Evolutionary conservation across 257 asterid species (phyloP).

Genomic region (Solanum commersonii): DNA sequence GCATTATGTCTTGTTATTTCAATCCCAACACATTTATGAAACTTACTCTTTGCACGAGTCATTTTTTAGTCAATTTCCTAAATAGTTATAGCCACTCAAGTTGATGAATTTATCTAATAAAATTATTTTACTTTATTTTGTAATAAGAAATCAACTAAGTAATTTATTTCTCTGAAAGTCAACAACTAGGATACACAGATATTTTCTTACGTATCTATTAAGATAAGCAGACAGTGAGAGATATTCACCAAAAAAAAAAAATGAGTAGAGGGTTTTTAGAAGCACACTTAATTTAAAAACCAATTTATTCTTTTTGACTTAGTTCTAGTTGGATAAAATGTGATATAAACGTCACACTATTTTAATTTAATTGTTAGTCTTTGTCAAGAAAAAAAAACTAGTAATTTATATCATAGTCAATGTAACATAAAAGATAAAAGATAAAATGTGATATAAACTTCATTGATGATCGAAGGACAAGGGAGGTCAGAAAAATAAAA

Average conservation of each 20-base stretch:
- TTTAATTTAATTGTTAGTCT: background rate
- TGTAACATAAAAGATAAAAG: background rate
- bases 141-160: too few relatives aligned
- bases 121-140: too few relatives aligned
- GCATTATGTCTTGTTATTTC: too few relatives aligned
- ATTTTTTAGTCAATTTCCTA: background rate
- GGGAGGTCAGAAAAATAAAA: too few relatives aligned
- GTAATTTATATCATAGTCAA: background rate
- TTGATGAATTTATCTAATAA: background rate
- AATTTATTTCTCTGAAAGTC: background rate
- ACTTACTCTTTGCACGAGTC: too few relatives aligned
- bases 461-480: background rate
- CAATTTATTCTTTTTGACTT: background rate
- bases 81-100: background rate
- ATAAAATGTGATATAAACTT: background rate
- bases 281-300: background rate
- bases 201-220: background rate
- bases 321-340: background rate
- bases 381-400: background rate
- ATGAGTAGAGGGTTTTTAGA: background rate
- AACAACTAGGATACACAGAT: background rate
- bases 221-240: background rate
- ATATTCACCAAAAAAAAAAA: background rate
- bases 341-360: background rate
- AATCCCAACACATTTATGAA: too few relatives aligned